Percentiles rank a stretch among this genome's conserved stretches.
phyloP scores from a whole-genome alignment of 352 stramenopile species.

The Pythium aquatile region DNA sequence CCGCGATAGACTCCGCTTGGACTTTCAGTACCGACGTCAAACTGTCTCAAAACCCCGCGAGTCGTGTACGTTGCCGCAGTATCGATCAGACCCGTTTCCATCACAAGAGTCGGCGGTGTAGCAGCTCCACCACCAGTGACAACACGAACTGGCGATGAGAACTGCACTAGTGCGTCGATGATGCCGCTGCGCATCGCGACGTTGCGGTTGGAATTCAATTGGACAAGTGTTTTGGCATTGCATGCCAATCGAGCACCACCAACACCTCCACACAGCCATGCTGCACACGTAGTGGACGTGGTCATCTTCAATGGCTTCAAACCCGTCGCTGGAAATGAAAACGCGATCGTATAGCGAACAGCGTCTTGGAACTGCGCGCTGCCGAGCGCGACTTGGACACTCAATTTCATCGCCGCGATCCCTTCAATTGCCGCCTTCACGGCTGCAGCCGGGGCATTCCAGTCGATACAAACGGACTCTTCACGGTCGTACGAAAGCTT shows the following conservation, averaged over 20 bases:
- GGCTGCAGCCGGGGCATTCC: conserved; percentile 42
- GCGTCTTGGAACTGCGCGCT: conserved; percentile 47
- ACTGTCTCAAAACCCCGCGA: conserved; percentile 45
- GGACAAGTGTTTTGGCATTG: conserved; percentile 30
- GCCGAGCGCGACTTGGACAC: conserved; percentile 42
- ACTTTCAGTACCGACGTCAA: conserved; percentile 56
- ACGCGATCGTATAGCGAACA: conserved; percentile 46
- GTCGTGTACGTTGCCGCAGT: conserved; percentile 40
- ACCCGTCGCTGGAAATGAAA: conserved; percentile 48
- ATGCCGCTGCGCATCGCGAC: conserved; percentile 41
- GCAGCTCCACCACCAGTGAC: conserved; percentile 26
- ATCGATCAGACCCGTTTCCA: conserved; percentile 40
- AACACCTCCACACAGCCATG: conserved; percentile 34
- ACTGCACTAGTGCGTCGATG: conserved; percentile 48
- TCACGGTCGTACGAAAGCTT: conserved; percentile 43
- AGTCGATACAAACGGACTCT: conserved; percentile 48
- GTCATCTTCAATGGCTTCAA: conserved; percentile 42
- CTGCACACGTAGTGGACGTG: conserved; percentile 25
- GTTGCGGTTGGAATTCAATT: conserved; percentile 45
- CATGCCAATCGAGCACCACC: conserved; percentile 32
- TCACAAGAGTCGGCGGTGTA: conserved; percentile 29
- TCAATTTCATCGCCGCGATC: conserved; percentile 36
- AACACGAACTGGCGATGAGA: conserved; percentile 43
- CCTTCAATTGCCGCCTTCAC: conserved; percentile 45
- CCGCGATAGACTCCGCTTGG: conserved; percentile 44